phyloP scores from a whole-genome alignment of 805 yeast species.

The Maudiozyma pseudohumilis region DNA sequence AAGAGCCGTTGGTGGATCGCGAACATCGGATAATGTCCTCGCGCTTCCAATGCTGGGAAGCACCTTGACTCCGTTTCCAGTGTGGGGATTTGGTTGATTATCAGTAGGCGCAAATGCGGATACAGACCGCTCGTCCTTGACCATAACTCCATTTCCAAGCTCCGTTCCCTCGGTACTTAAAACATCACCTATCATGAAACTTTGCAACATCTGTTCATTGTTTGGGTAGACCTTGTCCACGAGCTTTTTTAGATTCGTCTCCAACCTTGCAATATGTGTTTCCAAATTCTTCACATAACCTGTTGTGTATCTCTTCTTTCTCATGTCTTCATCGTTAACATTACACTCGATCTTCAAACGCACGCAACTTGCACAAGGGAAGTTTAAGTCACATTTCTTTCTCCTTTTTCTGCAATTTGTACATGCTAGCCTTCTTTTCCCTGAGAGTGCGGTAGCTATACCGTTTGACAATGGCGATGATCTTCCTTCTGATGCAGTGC shows the following conservation, averaged over 20 bases:
- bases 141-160: no score
- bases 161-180: no score
- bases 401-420: conserved; percentile 28
- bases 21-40: background rate
- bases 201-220: conserved; percentile 10
- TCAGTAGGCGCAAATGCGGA: background rate
- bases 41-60: background rate
- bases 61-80: background rate
- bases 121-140: background rate
- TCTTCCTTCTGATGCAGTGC: no score
- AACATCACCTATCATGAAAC: conserved; percentile 17
- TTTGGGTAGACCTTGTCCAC: conserved; percentile 18
- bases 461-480: no score
- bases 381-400: conserved; percentile 40
- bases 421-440: conserved; percentile 27
- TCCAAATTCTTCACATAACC: conserved; percentile 41
- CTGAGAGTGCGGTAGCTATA: no score
- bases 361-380: conserved; percentile 41
- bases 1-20: background rate
- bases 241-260: conserved; percentile 18
- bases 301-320: conserved; percentile 42
- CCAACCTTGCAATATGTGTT: conserved; percentile 23
- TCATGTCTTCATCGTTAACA: conserved; percentile 38
- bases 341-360: conserved; percentile 38
- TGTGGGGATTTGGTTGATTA: background rate